Base-by-base conservation (phyloP, 495 filamentous ascomycete species). In the Neurospora sp. region DNA sequence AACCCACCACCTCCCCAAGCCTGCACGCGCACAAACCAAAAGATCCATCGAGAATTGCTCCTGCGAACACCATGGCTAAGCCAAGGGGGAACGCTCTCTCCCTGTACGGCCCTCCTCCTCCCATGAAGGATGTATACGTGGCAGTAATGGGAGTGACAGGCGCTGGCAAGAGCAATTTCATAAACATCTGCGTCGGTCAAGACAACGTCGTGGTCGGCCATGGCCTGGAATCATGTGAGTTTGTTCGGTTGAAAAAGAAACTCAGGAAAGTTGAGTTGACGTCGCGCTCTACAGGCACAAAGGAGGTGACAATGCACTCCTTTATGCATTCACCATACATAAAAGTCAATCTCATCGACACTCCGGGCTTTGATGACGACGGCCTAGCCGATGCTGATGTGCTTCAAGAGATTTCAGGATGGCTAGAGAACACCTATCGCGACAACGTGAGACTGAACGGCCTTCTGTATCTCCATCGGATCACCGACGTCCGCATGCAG, bases 391-490 rank as follows among this genome's bases (percentile, higher is more conserved):
- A 85, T 41, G 75, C 70, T 1, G 78, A 84, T 14, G 77, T 87
- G 10, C 76, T 86, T 6, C 37, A 61, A 9, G 74, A 82, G 27
- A 82, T 86, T 4, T 76, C 82, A 0, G 61, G 40, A 3, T 73
- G 77, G 59, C 75, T 87, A 0, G 44, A 69, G 2, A 61, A 4
- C 68, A 75, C 44, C 22, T 22, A 38, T 1, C 70, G 71, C 35
- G n/a, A 69, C 0, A 70, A 35, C 31, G 0, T 75, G n/a, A 42
- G 41, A 3, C 71, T 80, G 0, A 31, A 35, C 14, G 81, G 81
- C 1, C 82, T 84, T 69, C 78, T 84, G 22, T 85, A 85, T 73
- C 76, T 86, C 2, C 85, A 87, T 74, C 76, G 77, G 0, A 88
- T 87, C 70, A 76, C 69, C 8, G 80, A 86, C 12, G 46, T 40